Conservation (phyloP, 768 basidiomycete genomes). For the Russula sp. region DNA sequence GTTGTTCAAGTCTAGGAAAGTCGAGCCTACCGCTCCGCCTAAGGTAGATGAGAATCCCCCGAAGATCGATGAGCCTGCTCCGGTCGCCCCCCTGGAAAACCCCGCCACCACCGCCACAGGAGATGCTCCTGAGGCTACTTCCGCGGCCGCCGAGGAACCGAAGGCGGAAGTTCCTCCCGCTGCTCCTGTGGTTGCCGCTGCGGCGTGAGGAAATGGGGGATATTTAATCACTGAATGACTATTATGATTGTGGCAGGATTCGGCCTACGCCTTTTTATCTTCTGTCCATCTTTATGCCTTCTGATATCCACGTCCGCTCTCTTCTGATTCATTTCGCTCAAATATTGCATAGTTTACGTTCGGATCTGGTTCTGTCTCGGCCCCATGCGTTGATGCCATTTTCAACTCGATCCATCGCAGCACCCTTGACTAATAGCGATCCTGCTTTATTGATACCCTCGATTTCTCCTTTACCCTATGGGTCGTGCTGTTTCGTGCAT, state of each 20-base stretch:
- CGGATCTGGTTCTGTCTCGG: conserved; percentile 55
- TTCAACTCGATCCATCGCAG: conserved; percentile 63
- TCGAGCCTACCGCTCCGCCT: conserved; percentile 51
- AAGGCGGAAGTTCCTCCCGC: conserved; percentile 49
- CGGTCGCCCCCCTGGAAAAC: conserved; percentile 82
- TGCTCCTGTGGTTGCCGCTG: conserved; percentile 69
- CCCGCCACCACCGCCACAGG: conserved; percentile 53
- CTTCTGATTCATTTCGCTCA: conserved; percentile 32
- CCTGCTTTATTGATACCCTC: conserved; percentile 44
- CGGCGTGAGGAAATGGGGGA: conserved; percentile 62
- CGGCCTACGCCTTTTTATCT: conserved; percentile 30
- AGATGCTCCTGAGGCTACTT: conserved; percentile 39
- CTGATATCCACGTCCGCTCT: conserved; percentile 38
- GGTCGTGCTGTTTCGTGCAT: conserved; percentile 57
- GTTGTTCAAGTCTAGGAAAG: conserved; percentile 76
- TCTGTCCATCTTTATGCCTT: conserved; percentile 36
- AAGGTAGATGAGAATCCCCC: conserved; percentile 91
- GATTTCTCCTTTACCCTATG: conserved; percentile 46
- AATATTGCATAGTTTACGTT: conserved; percentile 44
- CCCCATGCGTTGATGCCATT: conserved; percentile 51
- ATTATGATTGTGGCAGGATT: conserved; percentile 31
- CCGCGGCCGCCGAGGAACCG: conserved; percentile 33
- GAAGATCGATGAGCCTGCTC: conserved; percentile 78
- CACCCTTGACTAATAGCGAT: conserved; percentile 63
- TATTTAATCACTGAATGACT: conserved; percentile 40